Evolutionary conservation across 116 monocot genomes (phyloP), one percentile per base, ranked within the genome.

Genomic region (Dioscorea cayenensis): DNA sequence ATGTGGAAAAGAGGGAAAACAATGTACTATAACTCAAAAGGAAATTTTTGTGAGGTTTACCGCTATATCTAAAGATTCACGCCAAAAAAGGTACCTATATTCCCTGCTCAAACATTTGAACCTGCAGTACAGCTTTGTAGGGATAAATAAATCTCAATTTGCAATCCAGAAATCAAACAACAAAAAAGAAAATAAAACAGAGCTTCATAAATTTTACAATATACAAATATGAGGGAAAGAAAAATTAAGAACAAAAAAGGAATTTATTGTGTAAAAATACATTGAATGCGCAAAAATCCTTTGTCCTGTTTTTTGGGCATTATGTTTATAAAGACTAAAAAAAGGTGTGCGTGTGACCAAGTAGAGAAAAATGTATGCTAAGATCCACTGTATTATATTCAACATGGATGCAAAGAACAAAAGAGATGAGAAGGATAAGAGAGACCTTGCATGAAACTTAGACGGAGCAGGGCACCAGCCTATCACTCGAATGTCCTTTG

Each of bases 81-180:
- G 86, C 93, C 97, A 93, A 72, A 97, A 97, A 68, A 90, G 82
- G 50, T 97, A 97, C 66, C 68, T 90, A 64, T 97, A 97, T 76
- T 90, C 93, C 70, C 97, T 92, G 74, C 88, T 73, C 69, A 97
- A 77, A 73, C 97, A 97, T 77, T 84, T 90, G 77, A 97, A 97
- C 80, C 96, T 96, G 81, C 76, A 81, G 49, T 6, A 55, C 43
- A 43, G 43, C 43, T 12, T 6, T 10, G 43, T 8, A 43, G 43
- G 43, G 43, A 12, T 43, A 43, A 43, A 43, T 43, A 43, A 43
- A 43, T 43, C 43, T 43, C 43, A 43, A 43, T 43, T 43, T 43
- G 43, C 7, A 43, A 43, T 43, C 43, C 12, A 43, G 43, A 43
- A 43, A 43, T 43, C 8, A 43, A 12, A 12, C 1, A 43, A 43